A percentile compares a stretch with the other conserved stretches of the same genome.
Evolutionary conservation across 805 yeast genomes (phyloP).

Genomic region (Hanseniaspora lindneri): DNA sequence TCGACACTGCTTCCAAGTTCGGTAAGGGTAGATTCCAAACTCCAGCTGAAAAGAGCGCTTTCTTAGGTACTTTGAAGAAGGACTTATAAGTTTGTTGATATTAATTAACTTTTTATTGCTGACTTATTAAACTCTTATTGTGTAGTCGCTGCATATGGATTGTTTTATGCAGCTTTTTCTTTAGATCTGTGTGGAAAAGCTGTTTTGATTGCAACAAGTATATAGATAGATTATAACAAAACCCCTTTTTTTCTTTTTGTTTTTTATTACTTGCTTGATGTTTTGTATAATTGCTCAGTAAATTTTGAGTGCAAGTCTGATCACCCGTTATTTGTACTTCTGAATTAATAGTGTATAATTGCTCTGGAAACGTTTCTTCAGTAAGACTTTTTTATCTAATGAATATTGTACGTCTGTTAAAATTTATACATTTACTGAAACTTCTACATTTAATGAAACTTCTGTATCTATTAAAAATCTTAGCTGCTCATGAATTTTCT

Average conservation of each 20-base stretch:
- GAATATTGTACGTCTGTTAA: no score
- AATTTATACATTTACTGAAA: background rate
- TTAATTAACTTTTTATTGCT: background rate
- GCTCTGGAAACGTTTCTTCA: background rate
- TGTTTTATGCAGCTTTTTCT: no score
- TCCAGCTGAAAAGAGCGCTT: constrained; percentile 99
- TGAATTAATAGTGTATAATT: no score
- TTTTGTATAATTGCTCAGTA: no score
- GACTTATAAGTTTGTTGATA: constrained; percentile 46
- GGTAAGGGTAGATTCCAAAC: constrained; percentile 99
- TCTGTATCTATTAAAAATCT: no score
- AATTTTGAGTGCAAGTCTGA: no score
- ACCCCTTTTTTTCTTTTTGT: background rate
- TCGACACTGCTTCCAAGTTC: constrained; percentile 99
- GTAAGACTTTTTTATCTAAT: no score
- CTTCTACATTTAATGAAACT: background rate
- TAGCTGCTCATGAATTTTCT: no score
- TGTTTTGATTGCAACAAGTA: background rate
- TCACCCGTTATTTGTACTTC: no score
- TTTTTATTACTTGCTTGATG: background rate
- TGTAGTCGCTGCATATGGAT: no score
- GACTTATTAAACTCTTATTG: no score
- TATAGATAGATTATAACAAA: background rate
- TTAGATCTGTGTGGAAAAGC: constrained; percentile 1
- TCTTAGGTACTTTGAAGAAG: constrained; percentile 99